Percentiles rank a stretch among this genome's conserved stretches.
Evolutionary conservation across 73 alveolate genomes (phyloP).

Genomic region (Stentor roeselii): DNA sequence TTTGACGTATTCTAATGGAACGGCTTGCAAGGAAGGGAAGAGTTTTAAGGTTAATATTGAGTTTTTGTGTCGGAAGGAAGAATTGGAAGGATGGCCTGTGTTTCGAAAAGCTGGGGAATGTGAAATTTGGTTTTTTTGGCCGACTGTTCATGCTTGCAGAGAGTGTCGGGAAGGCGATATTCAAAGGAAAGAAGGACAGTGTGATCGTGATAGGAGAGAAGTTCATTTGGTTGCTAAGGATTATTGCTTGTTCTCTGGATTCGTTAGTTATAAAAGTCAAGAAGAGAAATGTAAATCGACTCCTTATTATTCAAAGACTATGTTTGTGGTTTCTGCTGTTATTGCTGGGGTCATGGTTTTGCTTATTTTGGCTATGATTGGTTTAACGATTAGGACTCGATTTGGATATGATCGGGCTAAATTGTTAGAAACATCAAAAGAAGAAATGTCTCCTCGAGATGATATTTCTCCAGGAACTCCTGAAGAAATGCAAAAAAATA

Average conservation of each 20-base stretch:
- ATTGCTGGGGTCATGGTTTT: too few relatives aligned
- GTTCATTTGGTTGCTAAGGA: neutral
- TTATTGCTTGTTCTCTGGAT: neutral
- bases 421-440: too few relatives aligned
- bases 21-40: neutral
- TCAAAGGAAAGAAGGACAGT: neutral
- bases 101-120: neutral
- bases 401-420: too few relatives aligned
- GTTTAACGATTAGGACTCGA: too few relatives aligned
- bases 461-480: too few relatives aligned
- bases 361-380: too few relatives aligned
- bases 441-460: too few relatives aligned
- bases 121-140: neutral
- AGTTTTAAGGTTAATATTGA: neutral
- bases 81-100: constrained; percentile 21
- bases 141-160: neutral
- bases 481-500: too few relatives aligned
- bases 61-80: constrained; percentile 1
- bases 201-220: neutral
- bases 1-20: neutral
- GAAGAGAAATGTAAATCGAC: too few relatives aligned
- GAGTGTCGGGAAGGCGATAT: neutral
- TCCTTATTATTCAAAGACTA: too few relatives aligned
- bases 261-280: too few relatives aligned
- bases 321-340: too few relatives aligned